A percentile compares a stretch with the other conserved stretches of the same genome.
These are phyloP conservation scores for Trichomonas gallinae DNA, from an alignment of 208 protist species.

Conservation along the genomic window DNA sequence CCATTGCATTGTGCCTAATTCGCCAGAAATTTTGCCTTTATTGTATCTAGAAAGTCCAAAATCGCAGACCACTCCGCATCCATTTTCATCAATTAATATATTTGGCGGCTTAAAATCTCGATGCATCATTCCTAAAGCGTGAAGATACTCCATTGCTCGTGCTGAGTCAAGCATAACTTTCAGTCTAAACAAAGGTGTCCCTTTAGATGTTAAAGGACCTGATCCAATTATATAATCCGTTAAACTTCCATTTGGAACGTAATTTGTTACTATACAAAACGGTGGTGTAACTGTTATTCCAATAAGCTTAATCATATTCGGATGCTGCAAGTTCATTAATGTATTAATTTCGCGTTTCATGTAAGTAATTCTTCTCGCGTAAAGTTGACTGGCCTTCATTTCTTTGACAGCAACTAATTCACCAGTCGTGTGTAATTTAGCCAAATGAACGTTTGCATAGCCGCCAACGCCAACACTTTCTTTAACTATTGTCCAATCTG, in stretches of 20 bases:
- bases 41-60: neutral
- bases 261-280: neutral
- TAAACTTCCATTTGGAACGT: neutral
- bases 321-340: neutral
- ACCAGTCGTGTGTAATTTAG: neutral
- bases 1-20: neutral
- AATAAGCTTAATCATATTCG: neutral
- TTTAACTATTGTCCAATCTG: neutral
- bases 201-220: neutral
- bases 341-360: neutral
- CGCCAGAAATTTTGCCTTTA: neutral
- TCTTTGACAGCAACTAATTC: neutral
- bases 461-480: neutral
- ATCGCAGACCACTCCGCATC: neutral
- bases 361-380: neutral
- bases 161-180: neutral
- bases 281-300: neutral
- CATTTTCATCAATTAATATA: neutral
- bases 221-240: neutral
- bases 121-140: neutral
- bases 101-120: conserved; percentile 15
- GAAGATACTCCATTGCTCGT: neutral
- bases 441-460: neutral
- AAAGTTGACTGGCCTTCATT: neutral
- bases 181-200: neutral